phyloP scores from a whole-genome alignment of 768 basidiomycete species.

The Boletales sp. region DNA sequence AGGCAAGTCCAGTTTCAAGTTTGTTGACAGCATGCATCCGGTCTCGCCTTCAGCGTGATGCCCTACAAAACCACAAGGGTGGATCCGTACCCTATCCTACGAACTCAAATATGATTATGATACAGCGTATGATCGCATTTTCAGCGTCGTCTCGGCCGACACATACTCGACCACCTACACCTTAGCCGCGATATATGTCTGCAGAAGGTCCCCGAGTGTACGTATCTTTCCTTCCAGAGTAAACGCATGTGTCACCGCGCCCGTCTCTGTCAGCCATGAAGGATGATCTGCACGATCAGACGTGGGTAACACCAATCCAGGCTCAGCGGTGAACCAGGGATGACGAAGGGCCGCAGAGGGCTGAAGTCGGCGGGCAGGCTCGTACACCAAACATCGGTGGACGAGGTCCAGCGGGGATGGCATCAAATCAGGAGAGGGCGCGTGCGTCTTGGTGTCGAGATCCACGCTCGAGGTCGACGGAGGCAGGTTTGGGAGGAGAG shows the following conservation, averaged over 20 bases:
- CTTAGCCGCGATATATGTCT: constrained; percentile 8
- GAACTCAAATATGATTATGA: too few relatives aligned
- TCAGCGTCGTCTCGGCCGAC: too few relatives aligned
- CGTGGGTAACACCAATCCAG: constrained; percentile 41
- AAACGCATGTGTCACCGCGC: background rate
- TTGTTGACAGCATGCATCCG: too few relatives aligned
- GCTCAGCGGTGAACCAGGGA: constrained; percentile 48
- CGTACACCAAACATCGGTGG: constrained; percentile 56
- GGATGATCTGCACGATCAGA: constrained; percentile 12
- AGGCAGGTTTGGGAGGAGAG: constrained; percentile 61
- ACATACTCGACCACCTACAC: background rate
- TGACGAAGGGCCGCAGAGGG: constrained; percentile 53
- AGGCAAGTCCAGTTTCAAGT: too few relatives aligned
- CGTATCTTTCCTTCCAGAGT: constrained; percentile 19
- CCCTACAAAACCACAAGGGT: too few relatives aligned
- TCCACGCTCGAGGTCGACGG: constrained; percentile 9
- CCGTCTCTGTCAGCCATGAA: background rate
- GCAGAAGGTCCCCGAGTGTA: constrained; percentile 23
- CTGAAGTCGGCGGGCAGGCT: constrained; percentile 45
- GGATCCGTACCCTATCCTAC: too few relatives aligned
- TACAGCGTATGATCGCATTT: too few relatives aligned
- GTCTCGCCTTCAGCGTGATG: too few relatives aligned
- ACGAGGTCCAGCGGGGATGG: constrained; percentile 51
- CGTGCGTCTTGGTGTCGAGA: constrained; percentile 13
- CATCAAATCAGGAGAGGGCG: constrained; percentile 1